Evolutionary conservation across 805 yeast genomes (phyloP).

Genomic region (Saturnispora saitoi): DNA sequence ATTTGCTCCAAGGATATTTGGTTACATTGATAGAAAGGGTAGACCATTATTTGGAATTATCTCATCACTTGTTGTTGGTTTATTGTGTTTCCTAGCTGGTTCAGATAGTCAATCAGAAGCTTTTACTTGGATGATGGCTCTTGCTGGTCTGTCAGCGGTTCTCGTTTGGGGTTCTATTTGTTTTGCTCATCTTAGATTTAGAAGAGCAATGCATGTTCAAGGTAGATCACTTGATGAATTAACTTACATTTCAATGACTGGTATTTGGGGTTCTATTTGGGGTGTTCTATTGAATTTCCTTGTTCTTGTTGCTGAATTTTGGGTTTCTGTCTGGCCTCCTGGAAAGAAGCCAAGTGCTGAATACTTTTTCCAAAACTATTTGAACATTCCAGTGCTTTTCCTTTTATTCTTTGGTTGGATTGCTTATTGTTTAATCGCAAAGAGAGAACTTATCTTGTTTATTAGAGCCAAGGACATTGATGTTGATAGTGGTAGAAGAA

Average conservation of each 20-base stretch:
- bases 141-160: conserved; percentile 69
- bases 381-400: conserved; percentile 56
- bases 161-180: conserved; percentile 76
- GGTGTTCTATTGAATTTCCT: conserved; percentile 51
- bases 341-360: conserved; percentile 47
- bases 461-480: conserved; percentile 44
- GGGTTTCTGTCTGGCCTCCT: conserved; percentile 71
- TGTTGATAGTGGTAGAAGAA: conserved; percentile 56
- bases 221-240: conserved; percentile 65
- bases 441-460: conserved; percentile 35
- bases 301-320: conserved; percentile 69
- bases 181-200: conserved; percentile 59
- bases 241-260: conserved; percentile 57
- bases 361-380: conserved; percentile 55
- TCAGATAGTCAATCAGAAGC: conserved; percentile 46
- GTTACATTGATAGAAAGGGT: conserved; percentile 68
- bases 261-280: conserved; percentile 56
- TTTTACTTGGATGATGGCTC: conserved; percentile 69
- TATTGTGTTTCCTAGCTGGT: conserved; percentile 56
- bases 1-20: conserved; percentile 51
- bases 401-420: conserved; percentile 39
- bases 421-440: conserved; percentile 35
- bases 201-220: conserved; percentile 55
- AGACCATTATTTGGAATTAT: conserved; percentile 66
- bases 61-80: conserved; percentile 45